Percentiles rank a stretch among this genome's conserved stretches.
phyloP scores from a whole-genome alignment of 1,284 basidiomycete species.

The Sphaerobolus stellatus region DNA sequence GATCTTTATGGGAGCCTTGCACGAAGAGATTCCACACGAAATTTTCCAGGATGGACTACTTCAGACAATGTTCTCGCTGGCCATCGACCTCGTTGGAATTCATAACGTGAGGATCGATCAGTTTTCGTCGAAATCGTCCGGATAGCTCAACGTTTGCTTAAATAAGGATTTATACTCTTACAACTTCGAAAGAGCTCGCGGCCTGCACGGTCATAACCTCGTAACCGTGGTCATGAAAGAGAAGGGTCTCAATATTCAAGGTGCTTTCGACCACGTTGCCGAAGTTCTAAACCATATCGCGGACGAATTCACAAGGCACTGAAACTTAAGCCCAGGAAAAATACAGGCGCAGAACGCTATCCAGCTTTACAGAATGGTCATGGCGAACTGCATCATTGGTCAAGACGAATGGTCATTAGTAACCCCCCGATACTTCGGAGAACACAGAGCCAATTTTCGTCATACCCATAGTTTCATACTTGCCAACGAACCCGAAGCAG shows the following conservation, averaged over 20 bases:
- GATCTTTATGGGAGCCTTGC: background rate
- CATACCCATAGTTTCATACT: no score
- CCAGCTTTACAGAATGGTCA: constrained; percentile 35
- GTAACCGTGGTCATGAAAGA: constrained; percentile 5
- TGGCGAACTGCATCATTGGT: constrained; percentile 42
- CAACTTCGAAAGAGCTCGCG: constrained; percentile 15
- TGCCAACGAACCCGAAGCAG: no score
- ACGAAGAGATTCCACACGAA: background rate
- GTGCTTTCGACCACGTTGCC: constrained; percentile 26
- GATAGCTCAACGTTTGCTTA: background rate
- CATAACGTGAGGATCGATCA: background rate
- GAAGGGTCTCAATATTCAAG: background rate
- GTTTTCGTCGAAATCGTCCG: background rate
- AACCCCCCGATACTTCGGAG: constrained; percentile 43
- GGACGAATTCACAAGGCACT: constrained; percentile 36
- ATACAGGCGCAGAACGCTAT: constrained; percentile 34
- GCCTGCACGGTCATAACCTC: constrained; percentile 8
- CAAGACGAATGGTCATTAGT: constrained; percentile 43
- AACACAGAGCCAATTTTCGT: no score
- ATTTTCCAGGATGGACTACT: background rate
- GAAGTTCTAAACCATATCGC: constrained; percentile 38
- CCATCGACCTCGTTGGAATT: background rate
- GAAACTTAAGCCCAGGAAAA: constrained; percentile 36
- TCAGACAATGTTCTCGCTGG: background rate
- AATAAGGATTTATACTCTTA: constrained; percentile 19